Evolutionary conservation across 2,329 filamentous ascomycete species (phyloP).

Genomic region (Fusarium verticillioides): DNA sequence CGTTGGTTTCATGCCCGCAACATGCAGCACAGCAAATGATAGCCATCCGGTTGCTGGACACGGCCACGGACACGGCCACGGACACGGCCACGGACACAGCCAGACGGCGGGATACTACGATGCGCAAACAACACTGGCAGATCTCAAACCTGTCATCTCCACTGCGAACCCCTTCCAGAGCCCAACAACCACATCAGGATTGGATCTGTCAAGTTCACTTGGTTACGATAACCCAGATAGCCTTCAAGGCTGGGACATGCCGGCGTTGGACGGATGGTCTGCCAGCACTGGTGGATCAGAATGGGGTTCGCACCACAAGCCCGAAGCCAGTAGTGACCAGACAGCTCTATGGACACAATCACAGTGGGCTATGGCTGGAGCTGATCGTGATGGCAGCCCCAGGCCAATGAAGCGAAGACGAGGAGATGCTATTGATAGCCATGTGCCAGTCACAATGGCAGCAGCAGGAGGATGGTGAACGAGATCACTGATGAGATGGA

Average conservation of each 20-base stretch:
- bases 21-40: slow-evolving; percentile 43
- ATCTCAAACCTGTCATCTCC: slow-evolving; percentile 51
- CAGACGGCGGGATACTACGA: slow-evolving; percentile 48
- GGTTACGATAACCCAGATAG: slow-evolving; percentile 50
- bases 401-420: slow-evolving; percentile 53
- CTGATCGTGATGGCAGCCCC: slow-evolving; percentile 51
- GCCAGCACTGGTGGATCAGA: slow-evolving; percentile 45
- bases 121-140: slow-evolving; percentile 46
- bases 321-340: slow-evolving; percentile 45
- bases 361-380: slow-evolving; percentile 49
- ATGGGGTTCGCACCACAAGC: slow-evolving; percentile 49
- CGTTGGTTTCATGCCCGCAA: slow-evolving; percentile 48
- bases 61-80: slow-evolving; percentile 11
- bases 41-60: slow-evolving; percentile 34
- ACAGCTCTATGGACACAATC: slow-evolving; percentile 51
- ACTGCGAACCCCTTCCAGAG: slow-evolving; percentile 46
- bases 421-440: slow-evolving; percentile 47
- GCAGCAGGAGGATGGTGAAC: slow-evolving; percentile 47
- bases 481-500: slow-evolving; percentile 10
- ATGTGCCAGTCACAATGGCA: slow-evolving; percentile 48
- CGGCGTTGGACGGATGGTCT: slow-evolving; percentile 51
- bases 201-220: slow-evolving; percentile 49
- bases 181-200: slow-evolving; percentile 42
- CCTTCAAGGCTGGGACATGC: slow-evolving; percentile 54
- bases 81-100: slow-evolving; percentile 20